Evolutionary conservation across 176 grass and related monocot species (phyloP).

Genomic region (Ensete glaucum): DNA sequence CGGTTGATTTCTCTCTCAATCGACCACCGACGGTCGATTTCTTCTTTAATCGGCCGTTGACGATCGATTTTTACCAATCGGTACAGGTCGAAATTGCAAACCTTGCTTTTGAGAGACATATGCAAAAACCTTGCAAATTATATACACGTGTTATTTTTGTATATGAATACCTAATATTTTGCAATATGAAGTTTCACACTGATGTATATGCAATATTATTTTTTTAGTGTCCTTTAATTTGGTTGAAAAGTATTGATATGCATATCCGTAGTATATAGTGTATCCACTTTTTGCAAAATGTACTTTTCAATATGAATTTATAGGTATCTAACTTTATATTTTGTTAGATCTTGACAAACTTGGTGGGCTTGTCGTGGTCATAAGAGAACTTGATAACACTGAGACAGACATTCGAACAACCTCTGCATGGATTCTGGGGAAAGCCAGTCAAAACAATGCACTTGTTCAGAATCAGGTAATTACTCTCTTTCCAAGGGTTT

Average conservation of each 20-base stretch:
- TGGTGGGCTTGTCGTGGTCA: constrained; percentile 59
- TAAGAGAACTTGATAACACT: constrained; percentile 56
- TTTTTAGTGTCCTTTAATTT: not conserved
- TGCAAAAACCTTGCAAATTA: not conserved
- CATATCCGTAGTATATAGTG: not conserved
- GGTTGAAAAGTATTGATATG: not conserved
- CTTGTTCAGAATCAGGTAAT: constrained; percentile 86
- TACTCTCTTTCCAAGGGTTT: not conserved
- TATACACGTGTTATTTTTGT: not conserved
- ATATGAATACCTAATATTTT: not conserved
- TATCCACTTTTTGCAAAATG: not conserved
- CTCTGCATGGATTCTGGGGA: constrained; percentile 78
- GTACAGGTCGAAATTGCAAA: too few species aligned
- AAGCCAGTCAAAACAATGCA: constrained; percentile 72
- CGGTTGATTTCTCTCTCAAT: too few species aligned
- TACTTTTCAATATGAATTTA: not conserved
- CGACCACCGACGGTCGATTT: too few species aligned
- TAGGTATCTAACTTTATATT: not conserved
- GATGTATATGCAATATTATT: not conserved
- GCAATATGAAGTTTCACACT: not conserved
- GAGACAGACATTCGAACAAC: constrained; percentile 54
- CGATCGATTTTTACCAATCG: too few species aligned
- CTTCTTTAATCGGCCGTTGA: too few species aligned
- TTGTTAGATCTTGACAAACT: constrained; percentile 80
- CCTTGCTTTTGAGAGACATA: not conserved